A percentile compares a stretch with the other conserved stretches of the same genome.
Conservation (phyloP, 2,329 filamentous ascomycete species). For the Leptoxyphium fumago region DNA sequence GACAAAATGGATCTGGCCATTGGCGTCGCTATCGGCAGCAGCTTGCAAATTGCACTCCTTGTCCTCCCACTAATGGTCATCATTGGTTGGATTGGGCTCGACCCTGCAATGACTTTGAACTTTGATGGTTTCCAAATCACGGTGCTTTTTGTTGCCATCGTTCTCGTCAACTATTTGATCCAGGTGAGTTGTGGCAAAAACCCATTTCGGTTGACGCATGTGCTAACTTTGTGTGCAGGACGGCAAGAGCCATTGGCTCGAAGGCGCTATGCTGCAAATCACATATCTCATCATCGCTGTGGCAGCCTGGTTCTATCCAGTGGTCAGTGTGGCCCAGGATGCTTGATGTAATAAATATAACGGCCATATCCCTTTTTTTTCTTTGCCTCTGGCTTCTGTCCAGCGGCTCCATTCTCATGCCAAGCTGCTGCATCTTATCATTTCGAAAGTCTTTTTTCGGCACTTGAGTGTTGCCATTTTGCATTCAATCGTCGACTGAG, state of each 20-base stretch:
- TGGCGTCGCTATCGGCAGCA: slow-evolving; percentile 49
- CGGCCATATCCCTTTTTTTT: too few relatives aligned
- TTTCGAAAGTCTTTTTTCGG: too few relatives aligned
- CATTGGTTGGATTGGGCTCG: slow-evolving; percentile 45
- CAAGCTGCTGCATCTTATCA: too few relatives aligned
- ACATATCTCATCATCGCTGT: slow-evolving; percentile 49
- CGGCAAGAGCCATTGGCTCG: slow-evolving; percentile 36
- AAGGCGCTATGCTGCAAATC: slow-evolving; percentile 45
- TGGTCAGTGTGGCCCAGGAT: background rate
- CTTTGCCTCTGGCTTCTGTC: too few relatives aligned
- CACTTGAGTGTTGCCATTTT: too few relatives aligned
- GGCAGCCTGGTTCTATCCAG: slow-evolving; percentile 38
- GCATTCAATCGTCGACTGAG: too few relatives aligned
- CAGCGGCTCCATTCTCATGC: too few relatives aligned
- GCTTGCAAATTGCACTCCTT: slow-evolving; percentile 50
- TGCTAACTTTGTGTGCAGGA: slow-evolving; percentile 14
- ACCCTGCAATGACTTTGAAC: slow-evolving; percentile 51
- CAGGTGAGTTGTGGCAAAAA: slow-evolving; percentile 37
- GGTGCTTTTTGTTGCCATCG: slow-evolving; percentile 41
- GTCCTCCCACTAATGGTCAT: slow-evolving; percentile 47
- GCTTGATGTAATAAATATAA: too few relatives aligned
- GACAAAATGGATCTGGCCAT: slow-evolving; percentile 57
- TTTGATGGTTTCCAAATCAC: slow-evolving; percentile 83
- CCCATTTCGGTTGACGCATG: too few relatives aligned
- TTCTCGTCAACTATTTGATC: slow-evolving; percentile 48